Base-by-base conservation (phyloP, 306 rosid species). In the Oxytropis ochrocephala region DNA sequence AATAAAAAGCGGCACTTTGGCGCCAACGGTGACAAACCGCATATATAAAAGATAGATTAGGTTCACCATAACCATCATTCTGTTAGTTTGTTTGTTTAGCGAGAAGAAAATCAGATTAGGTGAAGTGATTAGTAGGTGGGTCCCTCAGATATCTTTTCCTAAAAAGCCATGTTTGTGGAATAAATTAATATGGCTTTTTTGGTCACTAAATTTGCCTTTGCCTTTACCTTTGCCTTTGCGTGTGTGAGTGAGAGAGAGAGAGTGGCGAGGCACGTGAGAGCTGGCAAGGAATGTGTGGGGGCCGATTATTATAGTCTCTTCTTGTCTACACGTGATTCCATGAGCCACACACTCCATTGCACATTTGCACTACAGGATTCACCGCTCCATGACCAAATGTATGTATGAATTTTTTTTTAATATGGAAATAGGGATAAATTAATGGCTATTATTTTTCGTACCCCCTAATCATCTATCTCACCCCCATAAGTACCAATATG, bases 11-110 rank as follows among this genome's bases (percentile, higher is more conserved):
- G n/a, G n/a, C n/a, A n/a, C n/a, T n/a, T n/a, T n/a, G n/a, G n/a
- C n/a, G n/a, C n/a, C n/a, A n/a, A n/a, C n/a, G n/a, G n/a, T n/a
- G n/a, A n/a, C n/a, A n/a, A n/a, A n/a, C n/a, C n/a, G n/a, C n/a
- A n/a, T n/a, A n/a, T n/a, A n/a, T n/a, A n/a, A n/a, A n/a, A n/a
- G n/a, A n/a, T n/a, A n/a, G n/a, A 39, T 80, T 81, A 53, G 83
- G 79, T 75, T 68, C 69, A 63, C 29, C 7, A 8, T 76, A n/a
- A n/a, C 27, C 56, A 78, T 78, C 69, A 71, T 64, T 78, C 49
- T 71, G 69, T 57, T 55, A 62, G 13, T 4, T 7, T 14, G 27
- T 54, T 32, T 42, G 79, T 54, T 32, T 42, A 75, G 64, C 62
- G 52, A 67, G 11, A 48, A 65, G 56, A 24, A 55, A 73, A 73